phyloP scores from a whole-genome alignment of 164 flowering plant species.

The Stephania cephalantha region DNA sequence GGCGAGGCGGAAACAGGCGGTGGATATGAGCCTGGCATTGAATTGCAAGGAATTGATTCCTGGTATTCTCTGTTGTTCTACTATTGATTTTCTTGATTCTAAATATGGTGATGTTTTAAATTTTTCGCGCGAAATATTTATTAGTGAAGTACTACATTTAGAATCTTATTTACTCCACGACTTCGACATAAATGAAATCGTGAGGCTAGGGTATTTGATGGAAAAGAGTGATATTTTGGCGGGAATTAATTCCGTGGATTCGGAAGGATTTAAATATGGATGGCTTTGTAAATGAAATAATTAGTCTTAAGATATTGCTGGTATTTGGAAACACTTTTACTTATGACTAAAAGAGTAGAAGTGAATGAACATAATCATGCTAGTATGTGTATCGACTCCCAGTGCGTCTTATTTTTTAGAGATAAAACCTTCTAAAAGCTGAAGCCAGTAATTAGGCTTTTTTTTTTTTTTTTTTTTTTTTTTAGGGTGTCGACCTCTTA shows the following conservation, averaged over 20 bases:
- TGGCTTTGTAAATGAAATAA: not conserved
- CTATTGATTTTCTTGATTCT: too few species aligned
- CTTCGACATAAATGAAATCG: too few species aligned
- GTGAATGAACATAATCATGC: not conserved
- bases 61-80: constrained; percentile 23
- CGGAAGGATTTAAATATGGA: not conserved
- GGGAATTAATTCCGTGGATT: too few species aligned
- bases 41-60: constrained; percentile 32
- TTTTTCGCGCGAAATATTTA: too few species aligned
- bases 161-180: too few species aligned
- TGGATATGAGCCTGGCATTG: constrained; percentile 36
- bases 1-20: constrained; percentile 33
- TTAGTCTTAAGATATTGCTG: not conserved
- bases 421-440: not conserved
- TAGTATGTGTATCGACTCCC: not conserved
- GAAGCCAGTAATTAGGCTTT: too few species aligned
- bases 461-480: not conserved
- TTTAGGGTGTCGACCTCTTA: not conserved
- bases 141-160: too few species aligned
- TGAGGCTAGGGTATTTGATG: too few species aligned
- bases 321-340: not conserved
- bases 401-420: not conserved
- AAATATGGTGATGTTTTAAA: too few species aligned
- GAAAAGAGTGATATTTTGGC: too few species aligned
- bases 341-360: not conserved